phyloP scores from a whole-genome alignment of 192 early-diverging fungal genomes.

The Backusella sp. region DNA sequence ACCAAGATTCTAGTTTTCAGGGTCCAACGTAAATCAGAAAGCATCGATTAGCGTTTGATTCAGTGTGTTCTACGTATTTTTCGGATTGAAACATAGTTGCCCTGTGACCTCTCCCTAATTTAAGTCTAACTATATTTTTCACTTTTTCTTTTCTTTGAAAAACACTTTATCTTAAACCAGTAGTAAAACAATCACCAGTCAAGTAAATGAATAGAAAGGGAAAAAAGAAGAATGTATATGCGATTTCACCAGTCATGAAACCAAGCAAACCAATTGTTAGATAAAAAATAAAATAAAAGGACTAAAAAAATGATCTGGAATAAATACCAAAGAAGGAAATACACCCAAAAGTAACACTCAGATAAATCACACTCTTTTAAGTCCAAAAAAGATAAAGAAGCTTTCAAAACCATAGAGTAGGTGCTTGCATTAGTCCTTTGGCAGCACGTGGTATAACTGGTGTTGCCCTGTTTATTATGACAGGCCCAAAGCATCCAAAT shows the following conservation, averaged over 20 bases:
- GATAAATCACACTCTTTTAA: background rate
- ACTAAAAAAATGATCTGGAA: background rate
- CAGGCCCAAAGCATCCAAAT: background rate
- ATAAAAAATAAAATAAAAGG: background rate
- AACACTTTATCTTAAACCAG: background rate
- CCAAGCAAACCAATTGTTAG: background rate
- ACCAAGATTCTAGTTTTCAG: background rate
- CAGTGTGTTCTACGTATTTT: background rate
- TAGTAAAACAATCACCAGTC: background rate
- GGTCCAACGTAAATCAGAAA: slow-evolving; percentile 2
- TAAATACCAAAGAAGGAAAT: background rate
- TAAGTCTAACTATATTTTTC: background rate
- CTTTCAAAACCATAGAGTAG: background rate
- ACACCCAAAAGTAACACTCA: background rate
- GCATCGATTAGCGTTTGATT: background rate
- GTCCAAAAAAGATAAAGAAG: background rate
- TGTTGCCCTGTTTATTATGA: background rate
- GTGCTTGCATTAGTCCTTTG: background rate
- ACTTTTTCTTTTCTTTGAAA: background rate
- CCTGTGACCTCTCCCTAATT: background rate
- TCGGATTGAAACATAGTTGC: slow-evolving; percentile 1
- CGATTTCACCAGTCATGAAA: background rate
- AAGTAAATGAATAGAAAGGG: background rate
- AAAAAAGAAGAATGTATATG: background rate
- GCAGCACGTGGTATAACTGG: background rate